phyloP scores from a whole-genome alignment of 495 filamentous ascomycete species.

The Schizothecium vesticola region DNA sequence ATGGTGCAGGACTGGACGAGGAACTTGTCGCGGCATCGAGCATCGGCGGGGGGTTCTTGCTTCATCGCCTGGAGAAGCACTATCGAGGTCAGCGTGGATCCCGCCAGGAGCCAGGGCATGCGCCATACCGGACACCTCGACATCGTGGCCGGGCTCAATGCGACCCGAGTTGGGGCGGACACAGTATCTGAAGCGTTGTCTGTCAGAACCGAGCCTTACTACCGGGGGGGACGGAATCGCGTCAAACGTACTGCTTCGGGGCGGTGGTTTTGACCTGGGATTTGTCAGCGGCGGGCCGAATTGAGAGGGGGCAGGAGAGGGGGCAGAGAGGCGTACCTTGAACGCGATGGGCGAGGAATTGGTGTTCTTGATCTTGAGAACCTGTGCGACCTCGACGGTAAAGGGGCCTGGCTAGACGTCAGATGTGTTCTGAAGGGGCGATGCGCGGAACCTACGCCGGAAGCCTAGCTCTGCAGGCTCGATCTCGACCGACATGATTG shows the following conservation, averaged over 20 bases:
- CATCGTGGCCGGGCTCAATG: constrained; percentile 78
- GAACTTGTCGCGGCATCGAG: constrained; percentile 95
- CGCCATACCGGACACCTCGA: constrained; percentile 79
- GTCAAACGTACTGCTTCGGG: constrained; percentile 80
- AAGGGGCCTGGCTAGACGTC: constrained; percentile 68
- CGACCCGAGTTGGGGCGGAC: constrained; percentile 95
- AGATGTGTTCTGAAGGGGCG: constrained; percentile 9
- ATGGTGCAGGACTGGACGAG: constrained; percentile 91
- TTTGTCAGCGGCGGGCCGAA: constrained; percentile 1
- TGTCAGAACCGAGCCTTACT: not conserved
- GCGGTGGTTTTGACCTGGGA: constrained; percentile 95
- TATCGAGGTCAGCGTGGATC: constrained; percentile 31
- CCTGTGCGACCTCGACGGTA: constrained; percentile 81
- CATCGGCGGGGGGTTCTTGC: constrained; percentile 78
- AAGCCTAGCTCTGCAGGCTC: constrained; percentile 89
- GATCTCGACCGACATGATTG: constrained; percentile 86
- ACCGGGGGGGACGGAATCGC: not conserved
- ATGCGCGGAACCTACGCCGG: constrained; percentile 59
- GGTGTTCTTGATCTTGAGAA: constrained; percentile 73
- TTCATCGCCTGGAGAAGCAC: constrained; percentile 98
- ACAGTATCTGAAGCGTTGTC: constrained; percentile 67
- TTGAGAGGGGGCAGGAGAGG: not conserved
- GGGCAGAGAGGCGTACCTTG: constrained; percentile 61
- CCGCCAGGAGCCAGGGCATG: constrained; percentile 19
- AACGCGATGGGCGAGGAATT: constrained; percentile 80